These are phyloP conservation scores for Monosporascus ibericus DNA, from an alignment of 2,329 filamentous ascomycete species.

Conservation along the genomic window DNA sequence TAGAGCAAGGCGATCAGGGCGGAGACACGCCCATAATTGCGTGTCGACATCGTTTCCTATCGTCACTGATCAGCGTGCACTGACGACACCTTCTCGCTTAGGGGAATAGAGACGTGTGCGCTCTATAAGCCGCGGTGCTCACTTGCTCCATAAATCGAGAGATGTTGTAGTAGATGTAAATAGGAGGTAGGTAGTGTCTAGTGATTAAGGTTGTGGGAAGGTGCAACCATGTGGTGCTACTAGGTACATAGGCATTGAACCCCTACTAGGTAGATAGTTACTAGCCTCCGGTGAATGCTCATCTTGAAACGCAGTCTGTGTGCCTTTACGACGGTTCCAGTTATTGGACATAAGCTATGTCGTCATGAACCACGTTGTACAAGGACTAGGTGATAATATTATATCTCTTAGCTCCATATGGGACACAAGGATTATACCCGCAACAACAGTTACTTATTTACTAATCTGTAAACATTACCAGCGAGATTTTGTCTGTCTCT, in stretches of 20 bases:
- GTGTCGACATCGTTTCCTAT: not conserved
- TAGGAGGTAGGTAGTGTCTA: not conserved
- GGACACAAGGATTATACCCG: not conserved
- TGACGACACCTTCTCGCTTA: not conserved
- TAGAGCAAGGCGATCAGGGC: not conserved
- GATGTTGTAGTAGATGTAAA: not conserved
- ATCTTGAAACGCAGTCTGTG: not conserved
- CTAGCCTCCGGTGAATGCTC: not conserved
- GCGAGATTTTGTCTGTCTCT: not conserved
- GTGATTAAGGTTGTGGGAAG: no score
- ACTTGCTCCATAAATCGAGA: not conserved
- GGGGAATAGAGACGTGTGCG: not conserved
- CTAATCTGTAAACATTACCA: not conserved
- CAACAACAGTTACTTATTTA: not conserved
- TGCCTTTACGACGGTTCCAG: no score
- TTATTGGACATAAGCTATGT: not conserved
- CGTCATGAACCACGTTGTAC: not conserved
- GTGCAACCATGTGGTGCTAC: no score
- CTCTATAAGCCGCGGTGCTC: not conserved
- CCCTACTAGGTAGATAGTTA: not conserved
- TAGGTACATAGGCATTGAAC: not conserved
- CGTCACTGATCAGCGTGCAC: not conserved
- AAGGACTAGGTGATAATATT: not conserved
- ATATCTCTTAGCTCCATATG: not conserved
- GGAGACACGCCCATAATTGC: not conserved